A percentile compares a stretch with the other conserved stretches of the same genome.
Evolutionary conservation across 306 rosid genomes (phyloP).

Genomic region (Lathyrus aphaca): DNA sequence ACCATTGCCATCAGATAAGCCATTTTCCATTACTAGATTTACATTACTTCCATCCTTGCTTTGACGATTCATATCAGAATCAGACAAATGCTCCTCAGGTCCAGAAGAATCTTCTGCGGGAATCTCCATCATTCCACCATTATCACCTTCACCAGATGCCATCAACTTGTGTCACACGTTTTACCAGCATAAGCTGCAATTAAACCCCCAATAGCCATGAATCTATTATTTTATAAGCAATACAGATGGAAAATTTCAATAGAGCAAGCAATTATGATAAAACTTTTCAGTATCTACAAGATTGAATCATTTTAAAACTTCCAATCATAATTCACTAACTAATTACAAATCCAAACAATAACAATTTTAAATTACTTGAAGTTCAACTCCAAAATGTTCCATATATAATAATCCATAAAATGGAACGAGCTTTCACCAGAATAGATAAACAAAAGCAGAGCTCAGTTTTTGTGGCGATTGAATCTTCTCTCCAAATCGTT

Average conservation of each 20-base stretch:
- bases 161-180: conserved; percentile 37
- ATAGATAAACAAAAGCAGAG: conserved; percentile 22
- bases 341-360: conserved; percentile 25
- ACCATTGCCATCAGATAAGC: conserved; percentile 43
- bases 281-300: not conserved
- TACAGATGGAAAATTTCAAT: not conserved
- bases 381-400: conserved; percentile 31
- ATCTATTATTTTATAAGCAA: not conserved
- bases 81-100: conserved; percentile 45
- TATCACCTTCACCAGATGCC: conserved; percentile 54
- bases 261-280: conserved; percentile 13
- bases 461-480: conserved; percentile 21
- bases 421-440: conserved; percentile 6
- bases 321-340: not conserved
- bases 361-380: conserved; percentile 6
- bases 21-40: conserved; percentile 47
- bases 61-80: conserved; percentile 36
- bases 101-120: conserved; percentile 44
- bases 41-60: conserved; percentile 43
- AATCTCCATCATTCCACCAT: conserved; percentile 41
- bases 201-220: conserved; percentile 29
- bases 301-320: not conserved
- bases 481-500: not conserved
- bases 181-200: conserved; percentile 46
- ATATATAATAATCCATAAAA: conserved; percentile 21